Evolutionary conservation across 768 basidiomycete genomes (phyloP).

Genomic region (Tylopilus rubrobrunneus): DNA sequence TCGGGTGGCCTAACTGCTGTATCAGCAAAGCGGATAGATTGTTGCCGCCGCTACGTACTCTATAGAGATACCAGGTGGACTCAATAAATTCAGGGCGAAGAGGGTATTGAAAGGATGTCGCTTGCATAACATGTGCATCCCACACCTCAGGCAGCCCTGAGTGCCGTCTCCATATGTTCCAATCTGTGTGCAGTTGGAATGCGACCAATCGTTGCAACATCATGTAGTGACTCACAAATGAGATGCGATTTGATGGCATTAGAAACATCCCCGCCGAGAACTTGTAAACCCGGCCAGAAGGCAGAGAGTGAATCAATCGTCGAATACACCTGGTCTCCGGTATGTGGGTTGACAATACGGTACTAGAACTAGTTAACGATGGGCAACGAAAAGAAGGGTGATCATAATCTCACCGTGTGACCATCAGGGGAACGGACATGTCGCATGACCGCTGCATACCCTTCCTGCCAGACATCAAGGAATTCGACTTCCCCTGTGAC

Average conservation of each 20-base stretch:
- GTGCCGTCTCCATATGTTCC: slow-evolving; percentile 88
- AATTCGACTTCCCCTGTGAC: slow-evolving; percentile 69
- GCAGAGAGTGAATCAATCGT: slow-evolving; percentile 95
- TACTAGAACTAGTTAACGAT: slow-evolving; percentile 47
- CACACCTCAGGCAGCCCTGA: slow-evolving; percentile 91
- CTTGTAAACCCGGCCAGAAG: slow-evolving; percentile 97
- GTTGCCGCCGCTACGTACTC: slow-evolving; percentile 42
- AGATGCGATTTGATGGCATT: slow-evolving; percentile 92
- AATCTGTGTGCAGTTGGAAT: slow-evolving; percentile 48
- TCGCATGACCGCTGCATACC: slow-evolving; percentile 81
- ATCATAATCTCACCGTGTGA: slow-evolving; percentile 60
- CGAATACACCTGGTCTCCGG: slow-evolving; percentile 66
- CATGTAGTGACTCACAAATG: slow-evolving; percentile 53
- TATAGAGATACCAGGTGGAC: slow-evolving; percentile 93
- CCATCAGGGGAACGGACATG: slow-evolving; percentile 80
- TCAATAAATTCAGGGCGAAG: slow-evolving; percentile 91
- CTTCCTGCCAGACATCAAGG: slow-evolving; percentile 80
- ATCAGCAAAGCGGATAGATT: slow-evolving; percentile 1
- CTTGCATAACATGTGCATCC: slow-evolving; percentile 69
- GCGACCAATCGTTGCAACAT: background rate
- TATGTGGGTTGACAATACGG: slow-evolving; percentile 77
- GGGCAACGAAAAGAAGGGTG: background rate
- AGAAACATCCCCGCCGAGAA: slow-evolving; percentile 79
- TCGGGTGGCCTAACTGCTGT: slow-evolving; percentile 66
- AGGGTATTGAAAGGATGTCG: slow-evolving; percentile 76